phyloP scores from a whole-genome alignment of 352 stramenopile species.

The Globisporangium acanthophoron region DNA sequence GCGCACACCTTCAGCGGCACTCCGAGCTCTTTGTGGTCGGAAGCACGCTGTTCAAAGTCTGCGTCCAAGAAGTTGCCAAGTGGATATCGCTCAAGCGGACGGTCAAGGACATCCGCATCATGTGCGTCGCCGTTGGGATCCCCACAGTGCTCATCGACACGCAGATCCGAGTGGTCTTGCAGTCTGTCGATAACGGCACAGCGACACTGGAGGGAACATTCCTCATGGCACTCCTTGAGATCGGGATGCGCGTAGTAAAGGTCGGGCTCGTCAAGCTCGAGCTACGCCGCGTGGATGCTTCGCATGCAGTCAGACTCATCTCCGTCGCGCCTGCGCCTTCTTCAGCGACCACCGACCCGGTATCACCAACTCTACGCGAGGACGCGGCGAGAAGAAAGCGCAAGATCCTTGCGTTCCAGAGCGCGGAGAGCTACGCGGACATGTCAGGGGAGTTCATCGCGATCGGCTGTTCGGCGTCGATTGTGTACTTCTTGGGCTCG shows the following conservation, averaged over 20 bases:
- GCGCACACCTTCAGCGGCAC: no score
- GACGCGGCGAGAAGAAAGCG: constrained; percentile 11
- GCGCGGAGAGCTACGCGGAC: constrained; percentile 27
- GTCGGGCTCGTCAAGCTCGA: neutral
- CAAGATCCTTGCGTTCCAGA: constrained; percentile 19
- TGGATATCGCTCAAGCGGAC: constrained; percentile 17
- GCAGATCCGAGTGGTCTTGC: constrained; percentile 11
- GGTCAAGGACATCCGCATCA: constrained; percentile 26
- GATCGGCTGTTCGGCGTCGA: constrained; percentile 30
- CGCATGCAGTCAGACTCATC: neutral
- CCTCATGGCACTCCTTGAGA: constrained; percentile 1
- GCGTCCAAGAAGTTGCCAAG: constrained; percentile 28
- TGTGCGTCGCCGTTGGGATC: constrained; percentile 26
- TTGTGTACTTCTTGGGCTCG: neutral
- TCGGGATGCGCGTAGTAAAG: neutral
- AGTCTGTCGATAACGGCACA: neutral
- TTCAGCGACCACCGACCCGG: neutral
- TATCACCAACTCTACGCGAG: neutral
- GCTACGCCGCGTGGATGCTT: neutral
- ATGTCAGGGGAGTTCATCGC: constrained; percentile 45
- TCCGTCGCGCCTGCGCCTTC: neutral
- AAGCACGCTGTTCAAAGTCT: constrained; percentile 28
- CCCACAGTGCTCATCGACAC: constrained; percentile 19
- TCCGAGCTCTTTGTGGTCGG: constrained; percentile 9
- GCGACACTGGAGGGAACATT: constrained; percentile 2